A percentile compares a stretch with the other conserved stretches of the same genome.
Evolutionary conservation across 345 rosid species (phyloP).

Genomic region (Dovyalis caffra): DNA sequence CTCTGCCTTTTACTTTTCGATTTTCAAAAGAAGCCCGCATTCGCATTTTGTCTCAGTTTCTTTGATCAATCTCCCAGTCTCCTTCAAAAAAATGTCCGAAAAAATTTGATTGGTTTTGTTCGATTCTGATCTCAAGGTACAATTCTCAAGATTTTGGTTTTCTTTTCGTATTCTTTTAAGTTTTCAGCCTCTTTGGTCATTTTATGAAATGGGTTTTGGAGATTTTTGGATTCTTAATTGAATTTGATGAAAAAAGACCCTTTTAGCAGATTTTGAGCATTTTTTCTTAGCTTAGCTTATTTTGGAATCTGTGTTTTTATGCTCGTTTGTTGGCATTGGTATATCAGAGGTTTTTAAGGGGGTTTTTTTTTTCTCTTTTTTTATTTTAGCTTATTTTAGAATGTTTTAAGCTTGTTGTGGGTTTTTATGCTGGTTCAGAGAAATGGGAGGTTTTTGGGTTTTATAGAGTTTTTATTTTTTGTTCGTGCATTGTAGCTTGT

Average conservation of each 20-base stretch:
- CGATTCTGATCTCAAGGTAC: not conserved
- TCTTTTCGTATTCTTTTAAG: not conserved
- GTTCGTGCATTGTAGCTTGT: constrained; percentile 10
- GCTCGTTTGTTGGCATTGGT: not conserved
- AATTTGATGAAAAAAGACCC: not conserved
- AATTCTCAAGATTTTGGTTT: not conserved
- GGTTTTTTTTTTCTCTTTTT: too few relatives aligned
- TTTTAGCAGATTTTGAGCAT: not conserved
- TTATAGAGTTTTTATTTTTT: constrained; percentile 14
- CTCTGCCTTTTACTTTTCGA: not conserved
- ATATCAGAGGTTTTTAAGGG: not conserved
- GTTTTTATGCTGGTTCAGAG: constrained; percentile 19
- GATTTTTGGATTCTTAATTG: not conserved
- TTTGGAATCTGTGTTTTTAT: not conserved
- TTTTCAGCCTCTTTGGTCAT: not conserved
- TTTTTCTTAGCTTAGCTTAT: not conserved
- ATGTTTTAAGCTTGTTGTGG: constrained; percentile 1
- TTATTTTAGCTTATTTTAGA: not conserved
- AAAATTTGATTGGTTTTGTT: not conserved
- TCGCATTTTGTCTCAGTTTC: not conserved
- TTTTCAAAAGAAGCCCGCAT: not conserved
- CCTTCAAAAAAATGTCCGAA: not conserved
- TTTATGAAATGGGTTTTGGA: not conserved
- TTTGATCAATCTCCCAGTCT: not conserved
- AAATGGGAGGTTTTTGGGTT: constrained; percentile 22